phyloP scores from a whole-genome alignment of 192 early-diverging fungal species.

The Phlyctochytrium planicorne region DNA sequence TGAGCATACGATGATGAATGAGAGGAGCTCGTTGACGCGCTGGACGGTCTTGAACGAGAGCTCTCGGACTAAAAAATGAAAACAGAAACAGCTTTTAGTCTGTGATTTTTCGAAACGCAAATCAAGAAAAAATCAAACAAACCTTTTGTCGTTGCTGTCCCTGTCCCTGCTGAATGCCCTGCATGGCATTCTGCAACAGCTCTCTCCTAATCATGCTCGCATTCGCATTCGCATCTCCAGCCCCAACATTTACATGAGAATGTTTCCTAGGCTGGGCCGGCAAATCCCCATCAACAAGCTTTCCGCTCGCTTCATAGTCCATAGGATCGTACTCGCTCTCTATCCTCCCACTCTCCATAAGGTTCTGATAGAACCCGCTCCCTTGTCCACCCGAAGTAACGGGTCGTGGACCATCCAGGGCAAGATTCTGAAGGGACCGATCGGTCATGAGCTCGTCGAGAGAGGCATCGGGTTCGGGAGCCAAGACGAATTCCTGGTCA shows the following conservation, averaged over 20 bases:
- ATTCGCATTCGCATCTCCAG: neutral
- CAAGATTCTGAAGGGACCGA: neutral
- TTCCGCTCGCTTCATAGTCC: neutral
- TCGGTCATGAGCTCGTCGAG: neutral
- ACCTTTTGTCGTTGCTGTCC: neutral
- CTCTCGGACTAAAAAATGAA: no score
- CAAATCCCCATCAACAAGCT: neutral
- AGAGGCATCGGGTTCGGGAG: neutral
- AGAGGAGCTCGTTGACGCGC: neutral
- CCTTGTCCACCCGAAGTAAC: neutral
- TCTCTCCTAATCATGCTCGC: neutral
- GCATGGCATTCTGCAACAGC: neutral
- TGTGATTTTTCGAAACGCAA: neutral
- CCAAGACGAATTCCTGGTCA: neutral
- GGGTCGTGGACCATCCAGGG: neutral
- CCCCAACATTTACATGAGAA: no score
- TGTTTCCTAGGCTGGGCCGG: neutral
- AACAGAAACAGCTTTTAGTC: neutral
- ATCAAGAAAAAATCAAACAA: neutral
- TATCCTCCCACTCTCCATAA: neutral
- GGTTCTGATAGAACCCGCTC: neutral
- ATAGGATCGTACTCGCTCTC: constrained; percentile 11
- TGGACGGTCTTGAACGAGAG: no score
- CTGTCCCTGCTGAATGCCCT: neutral
- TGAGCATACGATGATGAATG: neutral